phyloP scores from a whole-genome alignment of 306 rosid genomes.

The Dicorynia guianensis region DNA sequence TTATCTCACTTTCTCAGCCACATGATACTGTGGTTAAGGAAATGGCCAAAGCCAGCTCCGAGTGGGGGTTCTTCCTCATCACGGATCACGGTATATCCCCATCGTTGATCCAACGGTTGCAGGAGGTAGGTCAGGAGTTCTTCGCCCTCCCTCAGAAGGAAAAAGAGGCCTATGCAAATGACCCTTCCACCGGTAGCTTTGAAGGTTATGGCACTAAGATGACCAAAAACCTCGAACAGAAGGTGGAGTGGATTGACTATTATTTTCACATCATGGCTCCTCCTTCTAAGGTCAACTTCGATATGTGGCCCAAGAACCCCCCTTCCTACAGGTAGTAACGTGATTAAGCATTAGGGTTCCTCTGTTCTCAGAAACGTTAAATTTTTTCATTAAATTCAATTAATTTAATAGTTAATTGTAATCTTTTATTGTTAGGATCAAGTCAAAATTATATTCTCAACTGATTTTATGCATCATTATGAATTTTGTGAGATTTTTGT shows the following conservation, averaged over 20 bases:
- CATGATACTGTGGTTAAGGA: constrained; percentile 36
- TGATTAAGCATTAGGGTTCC: too few species aligned
- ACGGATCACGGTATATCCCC: constrained; percentile 62
- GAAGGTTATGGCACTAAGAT: constrained; percentile 77
- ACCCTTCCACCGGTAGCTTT: constrained; percentile 56
- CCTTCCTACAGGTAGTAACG: constrained; percentile 54
- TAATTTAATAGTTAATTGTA: too few species aligned
- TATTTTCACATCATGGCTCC: constrained; percentile 65
- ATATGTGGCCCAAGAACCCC: constrained; percentile 62
- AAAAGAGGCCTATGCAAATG: constrained; percentile 67
- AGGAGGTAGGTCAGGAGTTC: constrained; percentile 60
- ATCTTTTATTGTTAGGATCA: too few species aligned
- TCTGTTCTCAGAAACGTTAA: too few species aligned
- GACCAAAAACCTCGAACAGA: constrained; percentile 61
- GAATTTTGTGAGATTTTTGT: too few species aligned
- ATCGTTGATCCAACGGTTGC: constrained; percentile 49
- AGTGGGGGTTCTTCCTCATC: constrained; percentile 43
- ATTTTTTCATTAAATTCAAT: too few species aligned
- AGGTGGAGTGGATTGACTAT: constrained; percentile 76
- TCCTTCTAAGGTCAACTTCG: constrained; percentile 52
- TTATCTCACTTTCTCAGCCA: constrained; percentile 42
- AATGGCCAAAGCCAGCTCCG: background rate
- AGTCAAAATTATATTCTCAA: too few species aligned
- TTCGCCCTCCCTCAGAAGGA: constrained; percentile 59
- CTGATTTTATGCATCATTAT: too few species aligned